Evolutionary conservation across 2,329 filamentous ascomycete genomes (phyloP).

Genomic region (Chaetomiaceae sp.): DNA sequence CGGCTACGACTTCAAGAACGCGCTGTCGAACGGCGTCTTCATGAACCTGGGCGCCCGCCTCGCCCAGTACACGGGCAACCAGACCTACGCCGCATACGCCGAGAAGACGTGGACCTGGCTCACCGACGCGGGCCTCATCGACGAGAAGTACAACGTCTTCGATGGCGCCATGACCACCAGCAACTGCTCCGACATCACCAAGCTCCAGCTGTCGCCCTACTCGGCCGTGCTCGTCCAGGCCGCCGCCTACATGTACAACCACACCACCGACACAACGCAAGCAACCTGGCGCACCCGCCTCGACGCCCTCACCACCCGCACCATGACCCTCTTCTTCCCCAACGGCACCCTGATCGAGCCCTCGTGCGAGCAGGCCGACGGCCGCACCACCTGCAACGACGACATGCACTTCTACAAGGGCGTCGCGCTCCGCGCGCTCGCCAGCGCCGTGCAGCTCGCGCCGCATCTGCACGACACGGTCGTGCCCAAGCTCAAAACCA

Average conservation of each 20-base stretch:
- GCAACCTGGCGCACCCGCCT: conserved; percentile 51
- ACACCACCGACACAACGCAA: conserved; percentile 55
- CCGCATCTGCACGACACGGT: conserved; percentile 54
- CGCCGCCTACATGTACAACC: conserved; percentile 65
- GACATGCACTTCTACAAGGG: conserved; percentile 73
- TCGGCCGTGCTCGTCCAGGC: conserved; percentile 59
- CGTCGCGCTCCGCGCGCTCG: conserved; percentile 62
- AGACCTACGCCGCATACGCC: conserved; percentile 60
- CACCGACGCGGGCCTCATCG: conserved; percentile 50
- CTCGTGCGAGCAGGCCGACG: conserved; percentile 57
- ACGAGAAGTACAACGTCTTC: conserved; percentile 54
- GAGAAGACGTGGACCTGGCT: conserved; percentile 61
- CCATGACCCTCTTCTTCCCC: conserved; percentile 49
- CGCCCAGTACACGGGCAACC: conserved; percentile 64
- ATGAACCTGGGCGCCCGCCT: conserved; percentile 65
- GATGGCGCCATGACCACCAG: conserved; percentile 55
- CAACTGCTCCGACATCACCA: conserved; percentile 58
- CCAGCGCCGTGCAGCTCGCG: conserved; percentile 55
- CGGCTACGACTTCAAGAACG: conserved; percentile 72
- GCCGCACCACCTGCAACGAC: conserved; percentile 64
- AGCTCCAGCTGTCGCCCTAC: conserved; percentile 62
- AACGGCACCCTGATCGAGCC: conserved; percentile 61
- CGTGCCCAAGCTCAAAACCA: conserved; percentile 52
- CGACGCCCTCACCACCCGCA: conserved; percentile 49
- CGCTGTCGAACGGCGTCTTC: conserved; percentile 40